Base-by-base conservation (phyloP, 2,329 filamentous ascomycete species). In the Rhynchosporium graminicola region DNA sequence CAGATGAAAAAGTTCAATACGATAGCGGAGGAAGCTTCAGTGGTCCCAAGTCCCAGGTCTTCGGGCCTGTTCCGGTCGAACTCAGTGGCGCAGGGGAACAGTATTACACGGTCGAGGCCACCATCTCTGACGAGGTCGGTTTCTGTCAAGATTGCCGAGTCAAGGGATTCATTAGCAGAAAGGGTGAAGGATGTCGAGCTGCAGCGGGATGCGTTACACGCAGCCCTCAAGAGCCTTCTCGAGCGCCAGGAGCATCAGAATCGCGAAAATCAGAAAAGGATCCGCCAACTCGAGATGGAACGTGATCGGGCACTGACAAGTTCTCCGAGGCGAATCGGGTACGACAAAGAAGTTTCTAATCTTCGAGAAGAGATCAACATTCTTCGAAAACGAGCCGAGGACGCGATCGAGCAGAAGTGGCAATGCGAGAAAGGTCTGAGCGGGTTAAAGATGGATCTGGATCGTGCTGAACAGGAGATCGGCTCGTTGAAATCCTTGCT, bases 381-480 rank as follows among this genome's bases (percentile, higher is more conserved):
- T 15, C 82, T 99, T 61, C 87, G 95, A 48, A 88, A 88, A 65
- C 87, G 95, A 59, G 94, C 94, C 36, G 94, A 99, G 71, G 94
- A 98, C 67, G 94, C 94, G 15, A 83, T 98, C 13, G 92, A 97
- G 73, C 91, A 96, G 72, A 98, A 98, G 77, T 98, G 91, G 88
- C 90, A 96, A 74, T 94, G 93, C 65, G 94, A 97, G 77, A 96
- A 96, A 77, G 92, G 92, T 20, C 80, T 98, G 1, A 84, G 86
- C 58, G 92, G 93, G 60, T 79, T 98, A 61, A 96, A 97, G 79
- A 97, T 97, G 90, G 94, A 98, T 73, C 85, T 99, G 47, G 95
- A 98, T 76, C 90, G 93, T 65, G 93, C 95, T 31, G 92, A 97
- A 76, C 90, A 95, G 74, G 95, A 99, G 77, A 96, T 96, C 36